phyloP scores from a whole-genome alignment of 805 yeast genomes.

The Debaryomyces castellii region DNA sequence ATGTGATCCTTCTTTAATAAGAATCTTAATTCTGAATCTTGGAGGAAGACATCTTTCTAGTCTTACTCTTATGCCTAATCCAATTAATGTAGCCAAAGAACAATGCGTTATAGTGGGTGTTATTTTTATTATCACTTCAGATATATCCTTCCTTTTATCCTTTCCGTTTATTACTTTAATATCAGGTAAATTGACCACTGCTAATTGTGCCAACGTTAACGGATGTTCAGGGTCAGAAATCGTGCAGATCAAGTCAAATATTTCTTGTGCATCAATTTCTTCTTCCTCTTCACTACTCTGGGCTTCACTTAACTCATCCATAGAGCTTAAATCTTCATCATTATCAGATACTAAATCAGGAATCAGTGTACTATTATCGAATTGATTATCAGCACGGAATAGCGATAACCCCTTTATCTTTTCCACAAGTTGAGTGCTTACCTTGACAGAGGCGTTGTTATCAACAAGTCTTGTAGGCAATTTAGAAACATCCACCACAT shows the following conservation, averaged over 20 bases:
- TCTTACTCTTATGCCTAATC: slow-evolving; percentile 90
- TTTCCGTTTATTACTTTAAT: slow-evolving; percentile 67
- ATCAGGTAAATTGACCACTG: slow-evolving; percentile 85
- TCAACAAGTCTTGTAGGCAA: slow-evolving; percentile 65
- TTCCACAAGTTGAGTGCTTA: slow-evolving; percentile 19
- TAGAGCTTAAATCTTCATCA: slow-evolving; percentile 2
- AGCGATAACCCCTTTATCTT: slow-evolving; percentile 35
- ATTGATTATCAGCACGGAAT: slow-evolving; percentile 1
- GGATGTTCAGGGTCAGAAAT: slow-evolving; percentile 99
- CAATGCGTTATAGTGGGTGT: slow-evolving; percentile 99
- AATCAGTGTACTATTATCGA: not conserved
- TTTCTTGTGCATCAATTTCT: slow-evolving; percentile 83
- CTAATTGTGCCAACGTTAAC: slow-evolving; percentile 85
- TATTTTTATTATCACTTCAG: slow-evolving; percentile 76
- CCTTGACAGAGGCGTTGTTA: slow-evolving; percentile 8
- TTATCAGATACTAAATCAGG: slow-evolving; percentile 5
- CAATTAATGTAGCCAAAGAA: slow-evolving; percentile 92
- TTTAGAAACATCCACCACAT: slow-evolving; percentile 68
- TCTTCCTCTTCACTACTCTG: slow-evolving; percentile 48
- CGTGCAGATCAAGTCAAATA: slow-evolving; percentile 79
- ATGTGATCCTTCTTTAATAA: slow-evolving; percentile 88
- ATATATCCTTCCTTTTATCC: slow-evolving; percentile 41
- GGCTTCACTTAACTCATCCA: slow-evolving; percentile 13
- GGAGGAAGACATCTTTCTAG: slow-evolving; percentile 86
- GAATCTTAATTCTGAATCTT: slow-evolving; percentile 73